Base-by-base conservation (phyloP, 1,139 yeast genomes). In the Sugiyamaella xylanicola region DNA sequence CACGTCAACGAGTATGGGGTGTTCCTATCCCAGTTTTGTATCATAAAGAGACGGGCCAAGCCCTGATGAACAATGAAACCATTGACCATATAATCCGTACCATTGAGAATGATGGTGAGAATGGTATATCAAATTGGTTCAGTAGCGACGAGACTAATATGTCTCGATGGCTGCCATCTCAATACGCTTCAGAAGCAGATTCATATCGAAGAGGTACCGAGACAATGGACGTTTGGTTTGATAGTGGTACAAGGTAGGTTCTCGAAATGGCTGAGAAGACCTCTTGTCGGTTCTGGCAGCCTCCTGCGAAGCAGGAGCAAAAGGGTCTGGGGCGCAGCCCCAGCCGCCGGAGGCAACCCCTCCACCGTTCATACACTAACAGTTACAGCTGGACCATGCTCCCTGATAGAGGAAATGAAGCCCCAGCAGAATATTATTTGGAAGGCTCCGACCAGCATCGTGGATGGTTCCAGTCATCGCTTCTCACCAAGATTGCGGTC, bases 141-240 rank as follows among this genome's bases (percentile, higher is more conserved):
- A 77, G 69, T 9, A 76, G 74, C 1, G 80, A 79, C 47, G 77
- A 76, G 35, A 76, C 73, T 0, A 78, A 81, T 55, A 76, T 86
- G 57, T 66, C 76, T 15, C 78, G 84, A 56, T 93, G 98, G 97
- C 71, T 93, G 17, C 97, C 97, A 0, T 65, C 66, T 2, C 52
- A 59, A 13, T 69, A 65, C 1, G 67, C 21, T 1, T 22, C 50
- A 7, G 41, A 19, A 13, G 27, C 48, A 8, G 16, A 21, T 4
- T 11, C 76, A 13, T 74, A 70, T 53, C 65, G 70, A 13, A 86
- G 89, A 64, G 93, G 97, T 0, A 80, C 77, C 51, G 99, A 95
- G 64, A 93, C 99, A 0, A 87, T 93, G 92, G 99, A 93, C 72
- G 99, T 93, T 8, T 93, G 99, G 99, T 92, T 93, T 74, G 99